Evolutionary conservation across 2,329 filamentous ascomycete species (phyloP), one percentile per base, ranked within the genome.

Genomic region (Xylaria multiplex): DNA sequence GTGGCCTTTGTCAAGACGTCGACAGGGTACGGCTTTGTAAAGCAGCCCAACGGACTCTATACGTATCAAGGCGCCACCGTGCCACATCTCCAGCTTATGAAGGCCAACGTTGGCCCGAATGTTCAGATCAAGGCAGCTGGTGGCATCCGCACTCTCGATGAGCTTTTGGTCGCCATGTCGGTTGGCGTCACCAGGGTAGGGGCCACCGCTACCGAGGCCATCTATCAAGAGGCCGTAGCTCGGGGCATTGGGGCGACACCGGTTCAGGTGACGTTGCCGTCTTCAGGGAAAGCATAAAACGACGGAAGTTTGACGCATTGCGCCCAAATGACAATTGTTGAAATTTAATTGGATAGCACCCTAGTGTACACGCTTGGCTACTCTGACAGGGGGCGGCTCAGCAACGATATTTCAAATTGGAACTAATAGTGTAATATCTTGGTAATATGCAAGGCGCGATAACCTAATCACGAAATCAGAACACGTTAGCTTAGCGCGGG

Each of bases 1-100:
- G 86, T 89, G 0, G 86, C 82, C 0, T 89, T 87, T 63, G 81
- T 88, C 69, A 89, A 89, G 78, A 89, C 87, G 0, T 86, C 84
- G 1, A 88, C 86, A 0, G 86, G 87, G 0, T 88, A 87, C 69
- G 86, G 86, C 0, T 88, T 89, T 49, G 84, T 87, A 14, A 88
- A 88, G 76, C 82, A 84, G 73, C 43, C 73, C 0, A 78, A 82
- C 65, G 85, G 85, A 0, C 73, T 77, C 50, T 88, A 88, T 67
- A 80, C 78, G 7, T 88, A 86, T 73, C 78, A 79, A 13, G 86
- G 86, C 0, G 85, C 86, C 0, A 88, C 85, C 0, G 74, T 84
- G 8, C 73, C 73, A 24, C 81, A 86, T 69, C 71, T 90, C 14
- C 81, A 81, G 74, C 70, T 89, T 1, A 89, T 89, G 86, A 78